phyloP scores from a whole-genome alignment of 192 early-diverging fungal species.

The Kappamyces sp. region DNA sequence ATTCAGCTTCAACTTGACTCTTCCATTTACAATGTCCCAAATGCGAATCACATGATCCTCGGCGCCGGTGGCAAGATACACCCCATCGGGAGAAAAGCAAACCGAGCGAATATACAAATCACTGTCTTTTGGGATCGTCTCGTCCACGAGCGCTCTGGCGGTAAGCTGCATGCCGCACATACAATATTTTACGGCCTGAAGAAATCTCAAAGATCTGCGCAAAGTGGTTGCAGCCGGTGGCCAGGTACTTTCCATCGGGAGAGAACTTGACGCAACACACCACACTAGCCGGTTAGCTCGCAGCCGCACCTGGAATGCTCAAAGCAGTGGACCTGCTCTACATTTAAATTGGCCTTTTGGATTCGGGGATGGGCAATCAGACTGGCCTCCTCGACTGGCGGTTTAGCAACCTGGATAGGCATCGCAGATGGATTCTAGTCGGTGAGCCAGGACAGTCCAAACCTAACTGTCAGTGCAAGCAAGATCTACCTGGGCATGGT shows the following conservation, averaged over 20 bases:
- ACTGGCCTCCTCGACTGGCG: slow-evolving; percentile 52
- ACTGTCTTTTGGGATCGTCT: slow-evolving; percentile 62
- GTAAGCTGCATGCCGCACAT: slow-evolving; percentile 23
- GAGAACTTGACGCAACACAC: slow-evolving; percentile 98
- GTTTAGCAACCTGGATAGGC: slow-evolving; percentile 82
- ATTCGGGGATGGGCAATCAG: slow-evolving; percentile 20
- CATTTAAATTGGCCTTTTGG: slow-evolving; percentile 20
- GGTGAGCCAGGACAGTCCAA: too few species aligned
- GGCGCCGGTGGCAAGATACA: slow-evolving; percentile 87
- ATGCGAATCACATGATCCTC: slow-evolving; percentile 93
- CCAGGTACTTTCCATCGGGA: slow-evolving; percentile 82
- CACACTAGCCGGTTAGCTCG: slow-evolving; percentile 50
- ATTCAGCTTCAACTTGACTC: slow-evolving; percentile 43
- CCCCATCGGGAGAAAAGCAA: slow-evolving; percentile 89
- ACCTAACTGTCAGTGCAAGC: too few species aligned
- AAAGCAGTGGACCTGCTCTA: slow-evolving; percentile 39
- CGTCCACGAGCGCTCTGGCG: slow-evolving; percentile 68
- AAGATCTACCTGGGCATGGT: too few species aligned
- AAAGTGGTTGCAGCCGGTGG: slow-evolving; percentile 87
- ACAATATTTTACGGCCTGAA: slow-evolving; percentile 67
- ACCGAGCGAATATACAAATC: slow-evolving; percentile 97
- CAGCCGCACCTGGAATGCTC: slow-evolving; percentile 48
- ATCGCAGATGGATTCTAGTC: slow-evolving; percentile 53
- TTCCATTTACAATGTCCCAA: slow-evolving; percentile 40
- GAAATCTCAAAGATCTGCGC: slow-evolving; percentile 85